These are phyloP conservation scores for Thamnidium elegans DNA, from an alignment of 192 early-diverging fungal species.

Conservation along the genomic window DNA sequence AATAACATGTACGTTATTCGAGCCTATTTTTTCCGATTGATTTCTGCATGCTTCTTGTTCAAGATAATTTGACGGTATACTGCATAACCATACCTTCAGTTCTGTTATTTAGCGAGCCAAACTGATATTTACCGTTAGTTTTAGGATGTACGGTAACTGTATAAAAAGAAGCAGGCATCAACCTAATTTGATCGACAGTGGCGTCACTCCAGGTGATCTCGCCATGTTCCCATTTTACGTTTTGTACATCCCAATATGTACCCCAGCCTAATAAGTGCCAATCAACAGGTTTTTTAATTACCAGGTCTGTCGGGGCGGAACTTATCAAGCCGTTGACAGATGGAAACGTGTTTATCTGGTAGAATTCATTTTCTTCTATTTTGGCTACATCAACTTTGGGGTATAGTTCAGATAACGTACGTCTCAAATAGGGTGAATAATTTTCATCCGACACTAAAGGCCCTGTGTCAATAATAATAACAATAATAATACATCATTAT, in stretches of 20 bases:
- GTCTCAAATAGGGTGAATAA: conserved; percentile 18
- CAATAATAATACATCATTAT: neutral
- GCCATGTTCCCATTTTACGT: conserved; percentile 23
- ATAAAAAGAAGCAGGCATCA: conserved; percentile 30
- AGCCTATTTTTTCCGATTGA: neutral
- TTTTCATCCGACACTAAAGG: conserved; percentile 29
- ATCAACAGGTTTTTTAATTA: neutral
- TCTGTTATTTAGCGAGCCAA: conserved; percentile 6
- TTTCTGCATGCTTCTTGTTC: no score
- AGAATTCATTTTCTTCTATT: neutral
- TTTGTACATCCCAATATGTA: conserved; percentile 13
- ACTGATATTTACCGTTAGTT: neutral
- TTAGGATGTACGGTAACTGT: conserved; percentile 13
- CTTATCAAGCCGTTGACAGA: conserved; percentile 26
- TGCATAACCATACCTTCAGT: conserved; percentile 17
- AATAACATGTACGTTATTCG: no score
- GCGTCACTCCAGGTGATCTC: neutral
- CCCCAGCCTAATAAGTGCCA: conserved; percentile 38
- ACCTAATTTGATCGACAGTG: neutral
- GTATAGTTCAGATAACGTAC: conserved; percentile 17
- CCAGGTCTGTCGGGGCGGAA: conserved; percentile 7
- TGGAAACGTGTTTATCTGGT: conserved; percentile 15
- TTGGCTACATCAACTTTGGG: neutral
- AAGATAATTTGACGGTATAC: conserved; percentile 28
- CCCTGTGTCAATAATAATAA: neutral